These are phyloP conservation scores for Solanum virginianum DNA, from an alignment of 257 asterid species.

Conservation along the genomic window DNA sequence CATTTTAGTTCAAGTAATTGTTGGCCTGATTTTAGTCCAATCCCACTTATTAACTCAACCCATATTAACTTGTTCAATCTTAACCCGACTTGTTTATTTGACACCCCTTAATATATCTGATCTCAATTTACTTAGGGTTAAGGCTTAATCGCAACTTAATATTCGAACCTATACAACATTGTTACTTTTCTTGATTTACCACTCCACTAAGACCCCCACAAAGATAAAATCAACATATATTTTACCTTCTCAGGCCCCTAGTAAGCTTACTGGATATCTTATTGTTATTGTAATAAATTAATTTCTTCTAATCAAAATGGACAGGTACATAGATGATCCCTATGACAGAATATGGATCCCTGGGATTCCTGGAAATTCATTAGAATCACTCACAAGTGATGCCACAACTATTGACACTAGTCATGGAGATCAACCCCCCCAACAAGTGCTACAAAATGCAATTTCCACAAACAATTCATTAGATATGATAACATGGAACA, in stretches of 20 bases:
- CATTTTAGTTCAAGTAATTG: too few relatives aligned
- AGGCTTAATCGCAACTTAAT: neutral
- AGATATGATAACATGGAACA: neutral
- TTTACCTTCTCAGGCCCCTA: neutral
- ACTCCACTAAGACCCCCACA: neutral
- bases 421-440: slow-evolving; percentile 32
- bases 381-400: neutral
- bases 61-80: too few relatives aligned
- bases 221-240: too few relatives aligned
- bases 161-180: neutral
- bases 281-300: neutral
- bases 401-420: neutral
- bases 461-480: slow-evolving; percentile 11
- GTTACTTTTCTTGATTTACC: neutral
- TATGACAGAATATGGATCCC: slow-evolving; percentile 60
- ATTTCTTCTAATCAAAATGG: neutral
- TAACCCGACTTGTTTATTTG: too few relatives aligned
- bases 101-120: too few relatives aligned
- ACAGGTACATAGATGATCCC: slow-evolving; percentile 18
- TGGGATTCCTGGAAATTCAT: neutral
- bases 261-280: neutral
- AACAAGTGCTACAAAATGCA: slow-evolving; percentile 26
- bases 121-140: too few relatives aligned
- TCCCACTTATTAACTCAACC: too few relatives aligned
- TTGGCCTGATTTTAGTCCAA: too few relatives aligned